Conservation (phyloP, 2,329 filamentous ascomycete species). For the Fusarium torulosum region DNA sequence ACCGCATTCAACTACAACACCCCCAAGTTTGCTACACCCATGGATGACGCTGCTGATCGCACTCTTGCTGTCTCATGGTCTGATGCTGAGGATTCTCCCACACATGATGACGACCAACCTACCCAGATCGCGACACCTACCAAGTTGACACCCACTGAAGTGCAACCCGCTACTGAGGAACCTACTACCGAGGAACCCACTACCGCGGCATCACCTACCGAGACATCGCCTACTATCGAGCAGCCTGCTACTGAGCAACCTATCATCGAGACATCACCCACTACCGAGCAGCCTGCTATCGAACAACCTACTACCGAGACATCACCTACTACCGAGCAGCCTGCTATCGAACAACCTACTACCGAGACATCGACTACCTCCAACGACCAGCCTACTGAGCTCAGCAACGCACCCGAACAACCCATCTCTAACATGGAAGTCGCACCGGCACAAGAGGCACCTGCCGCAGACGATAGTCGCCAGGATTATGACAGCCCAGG, state of each 20-base stretch:
- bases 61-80: conserved; percentile 11
- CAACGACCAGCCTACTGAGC: neutral
- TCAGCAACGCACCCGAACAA: neutral
- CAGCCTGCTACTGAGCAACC: too few species aligned
- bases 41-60: neutral
- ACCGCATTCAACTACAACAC: neutral
- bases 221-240: too few species aligned
- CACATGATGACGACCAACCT: neutral
- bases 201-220: too few species aligned
- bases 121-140: too few species aligned
- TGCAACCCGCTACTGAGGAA: neutral
- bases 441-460: conserved; percentile 19
- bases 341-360: too few species aligned
- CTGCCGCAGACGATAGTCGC: conserved; percentile 3
- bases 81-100: neutral
- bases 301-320: too few species aligned
- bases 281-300: neutral
- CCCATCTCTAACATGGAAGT: neutral
- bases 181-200: neutral
- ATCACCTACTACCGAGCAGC: too few species aligned
- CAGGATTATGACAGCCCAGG: conserved; percentile 52
- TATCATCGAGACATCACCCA: too few species aligned
- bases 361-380: too few species aligned
- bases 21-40: neutral
- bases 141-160: too few species aligned